Evolutionary conservation across 768 basidiomycete genomes (phyloP), one percentile per base, ranked within the genome.

Genomic region (Pleurotus cornucopiae): DNA sequence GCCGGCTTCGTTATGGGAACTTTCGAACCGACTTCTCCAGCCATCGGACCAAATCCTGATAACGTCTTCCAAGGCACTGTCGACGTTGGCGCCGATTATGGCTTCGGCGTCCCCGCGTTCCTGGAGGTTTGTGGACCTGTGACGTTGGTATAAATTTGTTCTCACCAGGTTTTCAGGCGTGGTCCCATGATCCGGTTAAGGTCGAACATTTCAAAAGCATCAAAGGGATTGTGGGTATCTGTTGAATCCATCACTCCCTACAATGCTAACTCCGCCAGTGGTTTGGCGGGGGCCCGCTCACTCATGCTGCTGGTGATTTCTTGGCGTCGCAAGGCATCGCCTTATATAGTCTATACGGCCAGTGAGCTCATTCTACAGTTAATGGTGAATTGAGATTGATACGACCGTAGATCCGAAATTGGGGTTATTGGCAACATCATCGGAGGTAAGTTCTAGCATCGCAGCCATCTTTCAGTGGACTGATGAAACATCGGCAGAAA

Each of bases 301-400:
- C 67, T 13, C 51, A 65, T 49, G 62, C 64, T 9, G 57, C 69
- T 3, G 75, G 73, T 0, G 66, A 76, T 13, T 48, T 40, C 16
- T 51, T 76, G 7, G 58, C 61, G 4, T 49, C 56, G 13, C 58
- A 66, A 23, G 76, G 74, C 2, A 67, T 75, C 3, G 55, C 57
- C 2, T 38, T 75, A 2, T 23, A 49, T 2, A 62, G 57, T 4
- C 58, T 65, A 18, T 76, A 70, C 49, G 76, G 72, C 1, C 51
- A 62, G 58, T 75, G 37, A 55, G 69, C 9, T 34, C 7, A 9
- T 34, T 34, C 11, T 34, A 34, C 30, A 11, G 30, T 34, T 2
- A 11, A 34, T 34, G 11, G 30, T 11, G 9, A 34, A 11, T 34
- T 11, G 30, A 34, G 9, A 34, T 11, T 34, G 30, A 34, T 11